Evolutionary conservation across 306 rosid genomes (phyloP), one percentile per base, ranked within the genome.

Genomic region (Rosa chinensis): DNA sequence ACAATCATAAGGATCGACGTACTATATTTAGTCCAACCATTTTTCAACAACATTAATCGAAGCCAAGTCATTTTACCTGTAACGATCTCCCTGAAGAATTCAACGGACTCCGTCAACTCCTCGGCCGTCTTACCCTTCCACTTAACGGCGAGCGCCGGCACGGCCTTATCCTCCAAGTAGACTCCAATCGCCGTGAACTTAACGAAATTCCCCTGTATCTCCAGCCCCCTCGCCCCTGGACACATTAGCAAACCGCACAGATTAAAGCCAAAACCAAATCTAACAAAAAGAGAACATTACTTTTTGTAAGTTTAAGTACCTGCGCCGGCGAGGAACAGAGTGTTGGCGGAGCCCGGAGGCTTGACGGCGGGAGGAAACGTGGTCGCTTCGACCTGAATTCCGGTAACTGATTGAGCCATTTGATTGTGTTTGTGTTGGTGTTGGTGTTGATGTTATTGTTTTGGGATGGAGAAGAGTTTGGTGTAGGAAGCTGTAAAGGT

Each of bases 181-280:
- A 94, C 89, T 0, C 92, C 97, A 4, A 94, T 79, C 50, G 82
- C 87, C 3, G 97, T 92, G 89, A 94, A 81, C 81, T 89, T 89
- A 9, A 90, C 87, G 25, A 89, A 85, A 1, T 88, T 83, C 7
- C 92, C 97, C 49, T 84, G 75, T 45, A 94, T 88, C 20, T 71
- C 77, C 73, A 90, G 4, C 50, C 93, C 98, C 71, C 98, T 85
- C 70, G 1, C 88, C 32, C 98, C 97, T 91, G 55, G 52, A 5
- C 78, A 69, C 14, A 25, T 45, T 49, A 42, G 40, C 78, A 35
- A 76, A 43, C 50, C 44, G 42, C 56, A 23, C 10, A 16, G 2
- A 20, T 28, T 5, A 13, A 8, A 47, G 18, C 5, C 47, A 55
- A 37, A 25, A 12, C 3, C 55, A 50, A 14, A 50, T 13, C 45